phyloP scores from a whole-genome alignment of 2,329 filamentous ascomycete species.

The Pseudogymnoascus sp. region DNA sequence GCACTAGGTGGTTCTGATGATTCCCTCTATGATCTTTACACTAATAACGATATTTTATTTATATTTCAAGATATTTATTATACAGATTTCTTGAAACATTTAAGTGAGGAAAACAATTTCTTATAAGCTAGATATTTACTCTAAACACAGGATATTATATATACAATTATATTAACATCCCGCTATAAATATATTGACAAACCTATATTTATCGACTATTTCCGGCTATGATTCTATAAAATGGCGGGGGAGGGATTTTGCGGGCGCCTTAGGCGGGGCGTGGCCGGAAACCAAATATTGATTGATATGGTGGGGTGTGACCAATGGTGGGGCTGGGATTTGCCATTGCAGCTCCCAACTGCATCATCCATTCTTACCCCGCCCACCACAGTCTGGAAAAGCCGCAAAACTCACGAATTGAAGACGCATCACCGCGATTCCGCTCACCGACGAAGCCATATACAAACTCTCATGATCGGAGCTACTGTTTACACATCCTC shows the following conservation, averaged over 20 bases:
- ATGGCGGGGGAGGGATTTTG: neutral
- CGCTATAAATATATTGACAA: neutral
- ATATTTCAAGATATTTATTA: too few species aligned
- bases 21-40: too few species aligned
- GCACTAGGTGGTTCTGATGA: too few species aligned
- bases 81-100: conserved; percentile 21
- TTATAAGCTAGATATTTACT: neutral
- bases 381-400: neutral
- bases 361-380: conserved; percentile 2
- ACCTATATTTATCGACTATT: neutral
- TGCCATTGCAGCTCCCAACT: neutral
- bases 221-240: neutral
- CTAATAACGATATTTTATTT: too few species aligned
- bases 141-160: neutral
- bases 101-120: neutral
- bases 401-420: neutral
- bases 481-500: neutral
- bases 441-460: neutral
- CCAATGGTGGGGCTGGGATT: conserved; percentile 1
- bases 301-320: neutral
- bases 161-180: neutral
- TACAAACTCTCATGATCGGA: neutral
- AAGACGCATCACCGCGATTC: neutral
- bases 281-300: neutral
- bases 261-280: neutral